Conservation (phyloP, 1,284 basidiomycete genomes). For the Pulveroboletus sp. region DNA sequence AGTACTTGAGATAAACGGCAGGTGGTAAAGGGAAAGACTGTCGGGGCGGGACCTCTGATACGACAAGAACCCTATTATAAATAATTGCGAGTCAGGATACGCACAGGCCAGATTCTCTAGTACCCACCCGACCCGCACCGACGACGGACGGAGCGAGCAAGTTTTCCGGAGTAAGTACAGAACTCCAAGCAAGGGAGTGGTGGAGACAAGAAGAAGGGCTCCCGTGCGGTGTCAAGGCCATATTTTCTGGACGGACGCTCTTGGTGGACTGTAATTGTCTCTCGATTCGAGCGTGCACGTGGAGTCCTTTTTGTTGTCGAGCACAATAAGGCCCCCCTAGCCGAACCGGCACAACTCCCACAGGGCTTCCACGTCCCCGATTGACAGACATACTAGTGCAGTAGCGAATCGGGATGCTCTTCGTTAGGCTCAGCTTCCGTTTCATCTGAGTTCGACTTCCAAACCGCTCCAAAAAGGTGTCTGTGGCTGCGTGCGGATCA, state of each 20-base stretch:
- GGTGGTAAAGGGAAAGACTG: neutral
- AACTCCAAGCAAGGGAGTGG: neutral
- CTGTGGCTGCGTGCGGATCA: too few relatives aligned
- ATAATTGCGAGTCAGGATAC: constrained; percentile 3
- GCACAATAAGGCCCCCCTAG: constrained; percentile 25
- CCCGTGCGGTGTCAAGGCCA: constrained; percentile 1
- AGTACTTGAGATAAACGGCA: neutral
- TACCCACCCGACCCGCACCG: constrained; percentile 1
- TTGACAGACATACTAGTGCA: too few relatives aligned
- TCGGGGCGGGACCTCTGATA: neutral
- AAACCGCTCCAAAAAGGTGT: too few relatives aligned
- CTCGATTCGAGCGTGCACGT: neutral
- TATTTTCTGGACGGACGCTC: constrained; percentile 13
- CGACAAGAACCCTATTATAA: neutral
- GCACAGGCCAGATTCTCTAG: neutral
- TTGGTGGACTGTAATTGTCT: constrained; percentile 26
- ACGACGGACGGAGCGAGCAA: neutral
- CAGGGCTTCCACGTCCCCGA: too few relatives aligned
- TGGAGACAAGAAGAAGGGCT: constrained; percentile 2
- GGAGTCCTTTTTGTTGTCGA: constrained; percentile 18
- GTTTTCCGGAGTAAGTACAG: neutral
- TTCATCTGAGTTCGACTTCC: too few relatives aligned
- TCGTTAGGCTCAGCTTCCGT: too few relatives aligned
- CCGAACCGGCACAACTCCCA: constrained; percentile 12
- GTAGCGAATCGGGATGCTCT: too few relatives aligned